A percentile compares a stretch with the other conserved stretches of the same genome.
Evolutionary conservation across 768 basidiomycete genomes (phyloP).

Genomic region (Inosperma sp.): DNA sequence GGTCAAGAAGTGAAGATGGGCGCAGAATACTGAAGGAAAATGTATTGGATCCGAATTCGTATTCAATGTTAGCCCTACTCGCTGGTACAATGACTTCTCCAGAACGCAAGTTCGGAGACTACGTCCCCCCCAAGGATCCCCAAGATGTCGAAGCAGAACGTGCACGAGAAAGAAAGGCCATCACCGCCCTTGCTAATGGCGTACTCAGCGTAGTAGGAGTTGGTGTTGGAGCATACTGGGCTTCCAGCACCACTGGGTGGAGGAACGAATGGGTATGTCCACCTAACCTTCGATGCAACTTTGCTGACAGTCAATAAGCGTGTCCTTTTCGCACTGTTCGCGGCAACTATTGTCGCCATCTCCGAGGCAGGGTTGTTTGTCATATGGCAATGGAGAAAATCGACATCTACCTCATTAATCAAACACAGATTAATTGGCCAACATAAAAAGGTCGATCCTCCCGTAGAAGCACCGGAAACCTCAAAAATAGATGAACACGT

Average conservation of each 20-base stretch:
- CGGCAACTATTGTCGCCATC: constrained; percentile 61
- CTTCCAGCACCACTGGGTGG: constrained; percentile 59
- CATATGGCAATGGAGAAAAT: constrained; percentile 61
- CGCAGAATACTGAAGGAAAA: constrained; percentile 26
- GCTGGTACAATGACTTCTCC: constrained; percentile 79
- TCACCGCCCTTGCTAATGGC: constrained; percentile 67
- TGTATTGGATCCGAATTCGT: constrained; percentile 40
- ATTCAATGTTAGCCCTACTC: constrained; percentile 69
- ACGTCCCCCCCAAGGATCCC: constrained; percentile 42
- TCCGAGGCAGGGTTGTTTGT: constrained; percentile 68
- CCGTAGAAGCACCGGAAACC: constrained; percentile 5
- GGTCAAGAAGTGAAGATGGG: constrained; percentile 58
- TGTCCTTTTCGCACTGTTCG: constrained; percentile 57
- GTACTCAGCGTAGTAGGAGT: constrained; percentile 64
- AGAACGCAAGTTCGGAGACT: constrained; percentile 59
- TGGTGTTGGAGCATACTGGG: constrained; percentile 71
- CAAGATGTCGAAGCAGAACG: constrained; percentile 44
- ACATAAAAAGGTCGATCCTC: constrained; percentile 38
- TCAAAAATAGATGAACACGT: not conserved
- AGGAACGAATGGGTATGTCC: constrained; percentile 68
- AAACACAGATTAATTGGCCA: constrained; percentile 20
- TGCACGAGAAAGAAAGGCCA: constrained; percentile 55
- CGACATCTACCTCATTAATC: constrained; percentile 17
- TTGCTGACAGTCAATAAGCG: constrained; percentile 34
- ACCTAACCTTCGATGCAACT: constrained; percentile 1